A percentile compares a stretch with the other conserved stretches of the same genome.
Conservation (phyloP, 2,329 filamentous ascomycete species). For the Colletotrichum costaricense region DNA sequence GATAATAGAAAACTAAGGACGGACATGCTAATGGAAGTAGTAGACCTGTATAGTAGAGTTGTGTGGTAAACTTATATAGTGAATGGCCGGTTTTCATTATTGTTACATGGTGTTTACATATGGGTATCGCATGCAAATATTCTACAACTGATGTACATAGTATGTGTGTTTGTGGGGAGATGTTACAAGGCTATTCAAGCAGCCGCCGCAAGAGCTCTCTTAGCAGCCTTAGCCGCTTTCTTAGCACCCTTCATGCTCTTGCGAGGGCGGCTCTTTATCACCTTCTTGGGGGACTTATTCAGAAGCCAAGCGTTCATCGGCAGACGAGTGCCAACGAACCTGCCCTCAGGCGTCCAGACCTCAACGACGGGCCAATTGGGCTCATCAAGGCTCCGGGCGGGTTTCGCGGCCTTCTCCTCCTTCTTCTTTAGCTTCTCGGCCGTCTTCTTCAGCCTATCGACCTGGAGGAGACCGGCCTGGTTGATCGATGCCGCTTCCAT, state of each 20-base stretch:
- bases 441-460: neutral
- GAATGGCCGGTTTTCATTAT: neutral
- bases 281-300: constrained; percentile 64
- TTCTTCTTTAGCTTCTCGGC: too few relatives aligned
- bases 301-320: constrained; percentile 80
- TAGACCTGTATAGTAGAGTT: too few relatives aligned
- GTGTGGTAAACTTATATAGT: neutral
- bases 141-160: constrained; percentile 2
- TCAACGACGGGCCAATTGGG: constrained; percentile 78
- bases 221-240: constrained; percentile 59
- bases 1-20: too few relatives aligned
- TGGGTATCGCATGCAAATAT: neutral
- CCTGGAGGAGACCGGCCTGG: constrained; percentile 37
- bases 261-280: constrained; percentile 68
- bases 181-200: neutral
- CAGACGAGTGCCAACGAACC: constrained; percentile 73
- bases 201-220: constrained; percentile 34
- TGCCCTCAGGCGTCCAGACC: constrained; percentile 87
- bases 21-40: neutral
- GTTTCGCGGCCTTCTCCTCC: constrained; percentile 31
- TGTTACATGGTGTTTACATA: neutral
- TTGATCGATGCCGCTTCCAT: constrained; percentile 32
- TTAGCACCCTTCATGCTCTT: constrained; percentile 76
- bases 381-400: constrained; percentile 21
- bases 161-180: neutral